These are phyloP conservation scores for Pseudopithomyces maydicus DNA, from an alignment of 2,329 filamentous ascomycete species.

Conservation along the genomic window DNA sequence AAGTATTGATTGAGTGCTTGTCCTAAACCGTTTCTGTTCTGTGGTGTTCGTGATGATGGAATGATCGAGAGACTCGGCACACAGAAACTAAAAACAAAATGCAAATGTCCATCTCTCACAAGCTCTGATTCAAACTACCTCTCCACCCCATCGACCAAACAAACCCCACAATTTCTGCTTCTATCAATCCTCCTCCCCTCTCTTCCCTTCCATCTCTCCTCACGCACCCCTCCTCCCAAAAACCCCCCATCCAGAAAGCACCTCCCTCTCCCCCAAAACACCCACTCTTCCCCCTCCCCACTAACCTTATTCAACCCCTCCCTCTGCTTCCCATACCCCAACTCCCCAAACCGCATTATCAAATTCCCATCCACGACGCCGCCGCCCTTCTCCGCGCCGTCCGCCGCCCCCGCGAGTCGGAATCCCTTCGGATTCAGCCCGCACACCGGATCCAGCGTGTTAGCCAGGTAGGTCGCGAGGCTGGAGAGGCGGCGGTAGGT, in stretches of 20 bases:
- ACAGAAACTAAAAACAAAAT: too few species aligned
- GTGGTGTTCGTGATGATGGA: too few species aligned
- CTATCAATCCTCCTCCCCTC: neutral
- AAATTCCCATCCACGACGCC: slow-evolving; percentile 79
- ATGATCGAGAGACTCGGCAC: too few species aligned
- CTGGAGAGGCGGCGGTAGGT: slow-evolving; percentile 84
- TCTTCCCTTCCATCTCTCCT: too few species aligned
- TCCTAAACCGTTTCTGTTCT: too few species aligned
- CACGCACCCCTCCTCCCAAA: slow-evolving; percentile 28
- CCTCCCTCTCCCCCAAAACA: slow-evolving; percentile 72
- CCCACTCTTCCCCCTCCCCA: slow-evolving; percentile 65
- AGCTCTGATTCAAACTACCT: too few species aligned
- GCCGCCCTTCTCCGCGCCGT: slow-evolving; percentile 43
- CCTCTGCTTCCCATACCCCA: slow-evolving; percentile 70
- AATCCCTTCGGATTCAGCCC: slow-evolving; percentile 85
- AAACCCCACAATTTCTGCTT: neutral
- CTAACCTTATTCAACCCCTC: slow-evolving; percentile 80
- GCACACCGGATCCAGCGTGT: slow-evolving; percentile 74
- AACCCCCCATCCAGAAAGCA: slow-evolving; percentile 68
- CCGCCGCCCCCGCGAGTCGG: slow-evolving; percentile 57
- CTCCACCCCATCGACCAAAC: neutral
- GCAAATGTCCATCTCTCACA: too few species aligned
- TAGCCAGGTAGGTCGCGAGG: slow-evolving; percentile 78
- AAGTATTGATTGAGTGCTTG: too few species aligned
- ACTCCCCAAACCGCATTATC: slow-evolving; percentile 74